Evolutionary conservation across 108 stramenopile species (phyloP), one percentile per base, ranked within the genome.

Genomic region (Cyclotella cryptica): DNA sequence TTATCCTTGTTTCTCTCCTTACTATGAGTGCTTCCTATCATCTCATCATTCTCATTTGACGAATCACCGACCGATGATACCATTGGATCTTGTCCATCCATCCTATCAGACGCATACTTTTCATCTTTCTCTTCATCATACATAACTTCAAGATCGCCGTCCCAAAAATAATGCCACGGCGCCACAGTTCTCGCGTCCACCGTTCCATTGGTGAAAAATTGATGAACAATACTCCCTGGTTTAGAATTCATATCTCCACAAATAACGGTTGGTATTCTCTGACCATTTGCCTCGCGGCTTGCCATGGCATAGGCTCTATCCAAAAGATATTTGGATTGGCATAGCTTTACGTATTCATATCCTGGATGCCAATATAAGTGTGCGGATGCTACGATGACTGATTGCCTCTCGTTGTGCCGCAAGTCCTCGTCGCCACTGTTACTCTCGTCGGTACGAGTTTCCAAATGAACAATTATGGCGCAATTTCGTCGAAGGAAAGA

Each of bases 341-440:
- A 74, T 45, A 88, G 71, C 52, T 95, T 95, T 45, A 95, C 92
- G 54, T 95, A 92, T 75, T 91, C 92, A 70, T 86, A 92, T 35
- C 81, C 84, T 12, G 94, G 95, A 86, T 96, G 83, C 95, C 95
- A 96, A 74, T 89, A 93, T 43, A 96, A 74, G 80, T 96, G 95
- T n/a, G 83, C 83, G 29, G 86, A 88, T 27, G 85, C 90, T 11
- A 96, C 77, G 12, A 91, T 77, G 3, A 93, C 43, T 12, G 66
- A 66, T 74, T 76, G 63, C 51, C 69, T 64, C 47, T 66, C 26
- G 15, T 60, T 42, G 40, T 29, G 6, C n/a, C n/a, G n/a, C 6
- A 6, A 35, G 35, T 35, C 35, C 35, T 35, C 35, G 26, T 14
- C 7, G 7, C 22, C 22, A 15, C 13, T 58, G 45, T 39, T 17